A percentile compares a stretch with the other conserved stretches of the same genome.
Evolutionary conservation across 1,284 basidiomycete genomes (phyloP).

Genomic region (Marasmius oreades): DNA sequence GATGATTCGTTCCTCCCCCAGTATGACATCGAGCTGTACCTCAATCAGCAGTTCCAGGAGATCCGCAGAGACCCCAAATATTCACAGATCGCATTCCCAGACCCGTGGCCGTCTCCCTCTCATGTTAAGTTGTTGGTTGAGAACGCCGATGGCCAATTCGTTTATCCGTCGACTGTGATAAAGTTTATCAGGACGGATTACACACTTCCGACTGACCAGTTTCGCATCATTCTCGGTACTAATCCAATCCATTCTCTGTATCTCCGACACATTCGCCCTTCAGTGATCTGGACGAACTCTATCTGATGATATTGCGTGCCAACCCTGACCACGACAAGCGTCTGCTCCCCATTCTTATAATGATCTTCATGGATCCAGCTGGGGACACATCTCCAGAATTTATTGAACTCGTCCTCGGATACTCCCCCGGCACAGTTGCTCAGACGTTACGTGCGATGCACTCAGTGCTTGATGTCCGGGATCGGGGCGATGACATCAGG

Average conservation of each 20-base stretch:
- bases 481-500: not conserved
- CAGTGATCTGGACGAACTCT: not conserved
- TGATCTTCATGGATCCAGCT: not conserved
- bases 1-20: not conserved
- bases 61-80: not conserved
- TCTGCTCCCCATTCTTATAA: not conserved
- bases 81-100: not conserved
- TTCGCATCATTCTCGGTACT: conserved; percentile 19
- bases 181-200: conserved; percentile 21
- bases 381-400: not conserved
- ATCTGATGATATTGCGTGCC: not conserved
- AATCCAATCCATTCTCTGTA: not conserved
- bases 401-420: not conserved
- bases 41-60: not conserved
- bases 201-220: conserved; percentile 20
- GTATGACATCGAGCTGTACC: not conserved
- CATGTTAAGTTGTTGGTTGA: conserved; percentile 19
- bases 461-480: not conserved
- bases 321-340: conserved; percentile 8
- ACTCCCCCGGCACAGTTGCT: not conserved
- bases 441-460: not conserved
- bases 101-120: conserved; percentile 17
- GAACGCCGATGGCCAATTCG: conserved; percentile 21
- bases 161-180: conserved; percentile 24
- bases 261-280: conserved; percentile 9